Evolutionary conservation across 805 yeast genomes (phyloP).

Genomic region (Sugiyamaella chiloensis): DNA sequence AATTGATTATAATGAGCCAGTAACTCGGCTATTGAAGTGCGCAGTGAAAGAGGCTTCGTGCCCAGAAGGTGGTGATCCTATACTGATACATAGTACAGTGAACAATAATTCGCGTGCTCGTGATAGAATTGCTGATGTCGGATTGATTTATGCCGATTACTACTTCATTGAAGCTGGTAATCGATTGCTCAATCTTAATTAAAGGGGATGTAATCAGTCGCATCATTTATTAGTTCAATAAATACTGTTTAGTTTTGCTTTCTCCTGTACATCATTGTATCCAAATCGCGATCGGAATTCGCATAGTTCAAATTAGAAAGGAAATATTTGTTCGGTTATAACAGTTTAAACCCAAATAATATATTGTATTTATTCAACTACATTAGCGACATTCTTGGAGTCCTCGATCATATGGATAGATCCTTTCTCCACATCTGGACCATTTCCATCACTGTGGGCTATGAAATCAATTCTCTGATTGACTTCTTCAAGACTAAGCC

Average conservation of each 20-base stretch:
- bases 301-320: too few species aligned
- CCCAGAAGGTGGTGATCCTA: constrained; percentile 26
- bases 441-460: neutral
- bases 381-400: too few species aligned
- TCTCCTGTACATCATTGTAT: too few species aligned
- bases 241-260: too few species aligned
- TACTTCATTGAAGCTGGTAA: constrained; percentile 31
- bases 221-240: neutral
- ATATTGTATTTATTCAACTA: too few species aligned
- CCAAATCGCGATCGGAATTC: too few species aligned
- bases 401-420: neutral
- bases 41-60: constrained; percentile 21
- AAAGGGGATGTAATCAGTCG: constrained; percentile 4
- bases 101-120: constrained; percentile 28
- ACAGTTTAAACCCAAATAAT: too few species aligned
- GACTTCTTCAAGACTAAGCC: constrained; percentile 44
- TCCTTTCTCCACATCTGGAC: neutral
- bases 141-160: constrained; percentile 33
- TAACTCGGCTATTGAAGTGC: constrained; percentile 22
- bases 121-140: constrained; percentile 25
- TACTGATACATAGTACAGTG: constrained; percentile 27
- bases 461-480: constrained; percentile 37
- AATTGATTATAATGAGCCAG: constrained; percentile 18
- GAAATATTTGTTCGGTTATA: too few species aligned
- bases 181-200: constrained; percentile 27